Base-by-base conservation (phyloP, 2,329 filamentous ascomycete genomes). In the Monilinia fructigena region DNA sequence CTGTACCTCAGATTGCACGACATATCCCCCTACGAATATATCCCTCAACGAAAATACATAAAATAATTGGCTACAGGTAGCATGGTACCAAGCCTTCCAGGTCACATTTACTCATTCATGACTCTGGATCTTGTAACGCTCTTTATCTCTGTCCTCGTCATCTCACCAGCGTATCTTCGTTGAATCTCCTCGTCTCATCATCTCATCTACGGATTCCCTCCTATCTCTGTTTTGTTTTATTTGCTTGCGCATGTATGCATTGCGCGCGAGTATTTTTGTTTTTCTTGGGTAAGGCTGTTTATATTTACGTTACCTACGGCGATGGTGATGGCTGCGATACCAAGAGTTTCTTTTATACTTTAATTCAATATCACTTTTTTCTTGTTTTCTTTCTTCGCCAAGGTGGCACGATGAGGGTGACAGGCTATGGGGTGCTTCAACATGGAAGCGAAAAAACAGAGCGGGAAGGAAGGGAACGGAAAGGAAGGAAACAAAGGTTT, bases 301-400 rank as follows among this genome's bases (percentile, higher is more conserved):
- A 42, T 31, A 42, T 64, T 55, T 64, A 64, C 42, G 62, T 64
- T 64, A 64, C 40, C n/a, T 64, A 64, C 52, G 42, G 59, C 53
- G 53, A 35, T 31, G 53, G 53, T 26, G 50, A 53, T 31, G 40
- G 70, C 69, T 71, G 72, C 71, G 72, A 74, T 74, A 74, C 72
- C 72, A 74, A 68, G 45, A 59, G 68, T 68, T 68, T 71, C 65
- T 26, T 50, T 58, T 63, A 54, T 52, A 45, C 50, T 58, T 52
- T 63, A 55, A 55, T 63, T 23, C 50, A 55, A 40, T 26, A 47
- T 63, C 23, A 26, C 47, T 55, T 63, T 38, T 63, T 60, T 50
- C 56, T 50, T 48, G 42, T 48, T 60, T 56, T 23, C 7, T 42
- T 56, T 60, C 42, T 50, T 60, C 56, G 42, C n/a, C 31, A 20